Conservation (phyloP, 2,329 filamentous ascomycete species). For the Botrytis sinoallii region DNA sequence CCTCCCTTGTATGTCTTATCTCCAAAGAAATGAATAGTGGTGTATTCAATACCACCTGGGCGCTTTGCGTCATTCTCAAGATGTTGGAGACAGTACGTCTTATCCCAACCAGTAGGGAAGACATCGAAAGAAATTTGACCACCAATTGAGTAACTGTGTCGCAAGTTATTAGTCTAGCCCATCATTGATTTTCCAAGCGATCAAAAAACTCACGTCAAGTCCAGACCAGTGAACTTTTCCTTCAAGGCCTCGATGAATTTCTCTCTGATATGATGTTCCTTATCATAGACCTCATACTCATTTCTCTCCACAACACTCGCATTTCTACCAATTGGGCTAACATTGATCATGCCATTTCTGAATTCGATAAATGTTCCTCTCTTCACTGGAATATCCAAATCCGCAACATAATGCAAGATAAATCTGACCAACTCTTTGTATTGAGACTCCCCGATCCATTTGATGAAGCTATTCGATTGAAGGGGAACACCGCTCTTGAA, state of each 20-base stretch:
- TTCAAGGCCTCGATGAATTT: conserved; percentile 73
- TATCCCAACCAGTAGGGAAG: conserved; percentile 97
- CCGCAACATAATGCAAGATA: conserved; percentile 77
- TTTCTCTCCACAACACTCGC: conserved; percentile 75
- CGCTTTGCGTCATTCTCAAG: conserved; percentile 74
- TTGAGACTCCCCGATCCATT: conserved; percentile 78
- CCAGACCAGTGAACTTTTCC: conserved; percentile 78
- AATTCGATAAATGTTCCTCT: conserved; percentile 83
- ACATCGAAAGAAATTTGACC: conserved; percentile 98
- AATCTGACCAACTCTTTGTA: conserved; percentile 78
- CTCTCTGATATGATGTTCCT: conserved; percentile 69
- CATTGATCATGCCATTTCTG: conserved; percentile 88
- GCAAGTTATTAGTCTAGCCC: not conserved
- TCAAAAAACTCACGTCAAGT: conserved; percentile 66
- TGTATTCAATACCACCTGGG: conserved; percentile 71
- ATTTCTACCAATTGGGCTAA: conserved; percentile 81
- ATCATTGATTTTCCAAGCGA: not conserved
- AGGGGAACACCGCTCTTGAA: conserved; percentile 78
- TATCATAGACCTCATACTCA: conserved; percentile 80
- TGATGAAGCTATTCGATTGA: conserved; percentile 80
- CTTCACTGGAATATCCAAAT: conserved; percentile 81
- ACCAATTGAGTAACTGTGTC: conserved; percentile 78
- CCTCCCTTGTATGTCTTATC: conserved; percentile 91
- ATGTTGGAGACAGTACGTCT: conserved; percentile 92
- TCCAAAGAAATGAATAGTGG: conserved; percentile 94